Percentiles rank a stretch among this genome's conserved stretches.
Evolutionary conservation across 768 basidiomycete species (phyloP).

Genomic region (Kwoniella bestiolae): DNA sequence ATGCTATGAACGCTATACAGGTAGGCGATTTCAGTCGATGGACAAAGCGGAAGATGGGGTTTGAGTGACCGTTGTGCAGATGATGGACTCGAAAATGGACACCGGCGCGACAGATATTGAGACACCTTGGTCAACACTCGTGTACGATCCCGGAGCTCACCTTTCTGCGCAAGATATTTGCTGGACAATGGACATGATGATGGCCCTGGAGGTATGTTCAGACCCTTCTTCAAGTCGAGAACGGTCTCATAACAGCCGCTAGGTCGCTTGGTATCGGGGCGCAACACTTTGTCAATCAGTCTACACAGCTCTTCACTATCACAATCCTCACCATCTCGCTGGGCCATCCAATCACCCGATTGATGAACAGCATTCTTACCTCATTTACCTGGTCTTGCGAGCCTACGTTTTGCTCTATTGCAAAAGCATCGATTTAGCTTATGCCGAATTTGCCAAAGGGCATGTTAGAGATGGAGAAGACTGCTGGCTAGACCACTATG

Average conservation of each 20-base stretch:
- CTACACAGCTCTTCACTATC: constrained; percentile 75
- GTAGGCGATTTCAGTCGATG: constrained; percentile 59
- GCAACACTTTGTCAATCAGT: constrained; percentile 84
- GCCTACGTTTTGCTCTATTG: constrained; percentile 70
- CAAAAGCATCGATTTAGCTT: constrained; percentile 80
- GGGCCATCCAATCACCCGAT: neutral
- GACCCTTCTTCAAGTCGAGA: neutral
- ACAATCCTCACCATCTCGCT: constrained; percentile 63
- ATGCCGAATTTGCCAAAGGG: constrained; percentile 78
- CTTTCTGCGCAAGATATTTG: constrained; percentile 80
- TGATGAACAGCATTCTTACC: constrained; percentile 63
- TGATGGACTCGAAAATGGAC: constrained; percentile 87
- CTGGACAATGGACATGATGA: constrained; percentile 79
- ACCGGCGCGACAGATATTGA: constrained; percentile 64
- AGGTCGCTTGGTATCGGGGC: constrained; percentile 90
- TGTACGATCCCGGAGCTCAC: constrained; percentile 68
- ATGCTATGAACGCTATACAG: constrained; percentile 94
- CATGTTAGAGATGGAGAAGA: constrained; percentile 69
- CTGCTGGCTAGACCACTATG: constrained; percentile 84
- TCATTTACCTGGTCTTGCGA: constrained; percentile 71
- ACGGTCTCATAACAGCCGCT: constrained; percentile 14
- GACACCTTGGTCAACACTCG: neutral
- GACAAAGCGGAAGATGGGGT: neutral
- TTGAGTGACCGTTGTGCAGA: constrained; percentile 61
- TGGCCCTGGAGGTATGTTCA: constrained; percentile 70